Conservation (phyloP, 2,329 filamentous ascomycete species). For the Tolypocladium pustulatum region DNA sequence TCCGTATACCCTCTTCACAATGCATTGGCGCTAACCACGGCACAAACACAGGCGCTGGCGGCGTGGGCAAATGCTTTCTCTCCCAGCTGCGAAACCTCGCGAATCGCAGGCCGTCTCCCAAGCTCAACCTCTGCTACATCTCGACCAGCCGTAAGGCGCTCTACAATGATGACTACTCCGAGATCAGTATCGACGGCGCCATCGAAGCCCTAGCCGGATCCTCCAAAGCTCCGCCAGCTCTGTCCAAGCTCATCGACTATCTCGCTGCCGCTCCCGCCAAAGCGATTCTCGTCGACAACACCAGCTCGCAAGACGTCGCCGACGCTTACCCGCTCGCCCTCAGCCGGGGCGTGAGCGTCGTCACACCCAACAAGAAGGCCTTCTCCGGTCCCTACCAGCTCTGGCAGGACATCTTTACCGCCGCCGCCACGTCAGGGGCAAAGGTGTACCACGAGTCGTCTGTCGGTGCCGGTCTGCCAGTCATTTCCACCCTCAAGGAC, state of each 20-base stretch:
- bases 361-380: slow-evolving; percentile 97
- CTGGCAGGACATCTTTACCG: slow-evolving; percentile 78
- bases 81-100: slow-evolving; percentile 63
- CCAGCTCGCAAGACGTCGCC: slow-evolving; percentile 78
- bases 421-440: slow-evolving; percentile 59
- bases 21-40: slow-evolving; percentile 6
- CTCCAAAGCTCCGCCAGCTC: slow-evolving; percentile 51
- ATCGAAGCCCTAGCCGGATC: slow-evolving; percentile 55
- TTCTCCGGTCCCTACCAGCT: slow-evolving; percentile 74
- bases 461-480: slow-evolving; percentile 84
- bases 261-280: slow-evolving; percentile 68
- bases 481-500: slow-evolving; percentile 88
- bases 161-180: slow-evolving; percentile 61
- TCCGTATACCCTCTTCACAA: no score
- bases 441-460: slow-evolving; percentile 93
- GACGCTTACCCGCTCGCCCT: slow-evolving; percentile 75
- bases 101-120: slow-evolving; percentile 54
- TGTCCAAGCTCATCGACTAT: slow-evolving; percentile 65
- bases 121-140: slow-evolving; percentile 73
- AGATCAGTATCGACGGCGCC: slow-evolving; percentile 49
- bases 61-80: slow-evolving; percentile 87
- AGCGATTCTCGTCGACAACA: slow-evolving; percentile 88
- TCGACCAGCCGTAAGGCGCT: slow-evolving; percentile 77
- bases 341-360: slow-evolving; percentile 72
- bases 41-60: slow-evolving; percentile 62